Conservation (phyloP, 225 moss, liverwort and hornwort species). For the Sphagnum tenellum region DNA sequence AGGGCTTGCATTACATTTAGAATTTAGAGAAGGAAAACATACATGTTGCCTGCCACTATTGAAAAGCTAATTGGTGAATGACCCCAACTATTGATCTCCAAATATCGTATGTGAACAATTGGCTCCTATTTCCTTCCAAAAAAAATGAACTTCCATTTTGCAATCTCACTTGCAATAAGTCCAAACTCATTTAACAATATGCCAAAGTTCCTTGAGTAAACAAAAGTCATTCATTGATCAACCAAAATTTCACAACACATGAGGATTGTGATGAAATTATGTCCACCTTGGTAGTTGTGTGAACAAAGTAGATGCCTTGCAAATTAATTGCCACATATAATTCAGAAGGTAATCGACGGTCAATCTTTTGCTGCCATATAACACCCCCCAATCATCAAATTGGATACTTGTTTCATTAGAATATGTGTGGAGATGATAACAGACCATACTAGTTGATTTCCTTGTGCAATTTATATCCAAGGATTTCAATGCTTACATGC, state of each 20-base stretch:
- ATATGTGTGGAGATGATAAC: no score
- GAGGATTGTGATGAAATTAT: neutral
- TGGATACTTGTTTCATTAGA: no score
- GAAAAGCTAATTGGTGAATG: neutral
- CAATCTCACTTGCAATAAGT: neutral
- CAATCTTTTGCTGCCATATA: neutral
- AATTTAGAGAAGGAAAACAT: neutral
- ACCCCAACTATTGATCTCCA: conserved; percentile 1
- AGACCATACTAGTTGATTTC: no score
- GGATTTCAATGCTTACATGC: no score
- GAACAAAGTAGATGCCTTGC: neutral
- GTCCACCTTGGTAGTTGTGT: neutral
- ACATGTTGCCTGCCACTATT: neutral
- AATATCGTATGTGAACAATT: neutral
- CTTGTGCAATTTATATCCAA: no score
- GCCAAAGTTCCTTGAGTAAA: neutral
- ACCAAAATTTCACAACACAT: neutral
- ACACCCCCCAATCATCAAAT: neutral
- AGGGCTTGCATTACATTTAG: no score
- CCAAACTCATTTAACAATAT: neutral
- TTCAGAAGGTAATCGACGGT: neutral
- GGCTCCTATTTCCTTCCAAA: neutral
- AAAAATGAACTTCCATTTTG: neutral
- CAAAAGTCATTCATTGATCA: neutral
- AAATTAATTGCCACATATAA: neutral